Percentiles rank a stretch among this genome's conserved stretches.
phyloP scores from a whole-genome alignment of 495 filamentous ascomycete genomes.

The Hypoxylon perforatum region DNA sequence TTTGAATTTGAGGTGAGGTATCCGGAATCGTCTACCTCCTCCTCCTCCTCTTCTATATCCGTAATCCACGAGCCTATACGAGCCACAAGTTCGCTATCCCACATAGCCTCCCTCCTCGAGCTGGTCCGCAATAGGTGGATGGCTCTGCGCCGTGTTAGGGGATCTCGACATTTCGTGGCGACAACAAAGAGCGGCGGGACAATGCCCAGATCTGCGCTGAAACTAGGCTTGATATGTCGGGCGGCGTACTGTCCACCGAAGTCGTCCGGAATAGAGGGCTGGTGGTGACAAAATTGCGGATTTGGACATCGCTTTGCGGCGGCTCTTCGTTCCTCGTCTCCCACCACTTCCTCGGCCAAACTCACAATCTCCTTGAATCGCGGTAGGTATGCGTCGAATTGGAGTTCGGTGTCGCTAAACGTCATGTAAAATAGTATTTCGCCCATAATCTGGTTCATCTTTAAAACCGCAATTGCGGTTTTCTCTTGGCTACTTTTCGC shows the following conservation, averaged over 20 bases:
- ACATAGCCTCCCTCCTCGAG: slow-evolving; percentile 70
- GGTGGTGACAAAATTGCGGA: slow-evolving; percentile 54
- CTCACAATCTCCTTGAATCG: slow-evolving; percentile 58
- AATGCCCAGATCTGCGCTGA: slow-evolving; percentile 65
- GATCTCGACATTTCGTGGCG: slow-evolving; percentile 69
- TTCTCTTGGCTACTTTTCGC: slow-evolving; percentile 64
- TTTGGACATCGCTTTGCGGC: slow-evolving; percentile 58
- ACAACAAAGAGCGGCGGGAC: slow-evolving; percentile 66
- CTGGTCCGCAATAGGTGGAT: slow-evolving; percentile 64
- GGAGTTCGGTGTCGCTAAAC: slow-evolving; percentile 59
- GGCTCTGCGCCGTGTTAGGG: slow-evolving; percentile 63
- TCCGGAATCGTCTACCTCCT: slow-evolving; percentile 44
- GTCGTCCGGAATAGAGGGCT: slow-evolving; percentile 48
- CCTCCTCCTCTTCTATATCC: slow-evolving; percentile 65
- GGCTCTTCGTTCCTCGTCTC: slow-evolving; percentile 60
- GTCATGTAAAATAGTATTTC: slow-evolving; percentile 65
- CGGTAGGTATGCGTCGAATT: slow-evolving; percentile 55
- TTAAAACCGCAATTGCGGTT: slow-evolving; percentile 63
- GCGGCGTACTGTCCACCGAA: slow-evolving; percentile 58
- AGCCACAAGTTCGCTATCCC: slow-evolving; percentile 68
- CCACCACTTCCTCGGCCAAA: slow-evolving; percentile 59
- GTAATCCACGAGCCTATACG: slow-evolving; percentile 65
- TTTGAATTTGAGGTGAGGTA: slow-evolving; percentile 44
- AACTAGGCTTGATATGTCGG: slow-evolving; percentile 62
- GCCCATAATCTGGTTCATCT: slow-evolving; percentile 66